phyloP scores from a whole-genome alignment of 2,329 filamentous ascomycete genomes.

The Parastagonospora nodorum region DNA sequence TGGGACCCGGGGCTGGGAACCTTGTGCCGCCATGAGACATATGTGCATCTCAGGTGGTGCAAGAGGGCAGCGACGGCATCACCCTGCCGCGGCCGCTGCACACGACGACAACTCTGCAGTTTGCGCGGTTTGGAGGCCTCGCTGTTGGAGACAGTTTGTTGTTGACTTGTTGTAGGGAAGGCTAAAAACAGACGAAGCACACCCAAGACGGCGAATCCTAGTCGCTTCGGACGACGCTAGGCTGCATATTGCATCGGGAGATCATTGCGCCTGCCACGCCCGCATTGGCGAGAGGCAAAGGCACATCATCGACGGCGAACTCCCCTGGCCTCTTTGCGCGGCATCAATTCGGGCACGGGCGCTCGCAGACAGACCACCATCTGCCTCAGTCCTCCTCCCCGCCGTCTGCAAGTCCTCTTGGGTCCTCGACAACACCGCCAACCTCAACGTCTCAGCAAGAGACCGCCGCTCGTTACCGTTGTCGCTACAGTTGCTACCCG shows the following conservation, averaged over 20 bases:
- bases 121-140: too few relatives aligned
- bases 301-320: constrained; percentile 15
- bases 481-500: constrained; percentile 1
- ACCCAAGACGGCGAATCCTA: too few relatives aligned
- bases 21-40: background rate
- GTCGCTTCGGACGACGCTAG: too few relatives aligned
- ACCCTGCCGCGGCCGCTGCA: background rate
- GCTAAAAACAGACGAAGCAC: too few relatives aligned
- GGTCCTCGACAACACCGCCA: background rate
- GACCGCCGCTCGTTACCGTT: constrained; percentile 13
- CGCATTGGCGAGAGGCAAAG: background rate
- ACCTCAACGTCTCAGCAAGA: constrained; percentile 5
- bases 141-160: too few relatives aligned
- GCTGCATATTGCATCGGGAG: too few relatives aligned
- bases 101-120: background rate
- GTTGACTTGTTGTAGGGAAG: too few relatives aligned
- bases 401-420: background rate
- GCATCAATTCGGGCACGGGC: constrained; percentile 10
- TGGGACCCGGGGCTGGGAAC: background rate
- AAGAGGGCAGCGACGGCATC: background rate
- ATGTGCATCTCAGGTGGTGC: background rate
- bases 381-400: constrained; percentile 3
- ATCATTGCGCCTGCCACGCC: background rate
- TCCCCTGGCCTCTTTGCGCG: constrained; percentile 9
- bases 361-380: constrained; percentile 1